Conservation (phyloP, 306 rosid species). For the Citrullus colocynthis region DNA sequence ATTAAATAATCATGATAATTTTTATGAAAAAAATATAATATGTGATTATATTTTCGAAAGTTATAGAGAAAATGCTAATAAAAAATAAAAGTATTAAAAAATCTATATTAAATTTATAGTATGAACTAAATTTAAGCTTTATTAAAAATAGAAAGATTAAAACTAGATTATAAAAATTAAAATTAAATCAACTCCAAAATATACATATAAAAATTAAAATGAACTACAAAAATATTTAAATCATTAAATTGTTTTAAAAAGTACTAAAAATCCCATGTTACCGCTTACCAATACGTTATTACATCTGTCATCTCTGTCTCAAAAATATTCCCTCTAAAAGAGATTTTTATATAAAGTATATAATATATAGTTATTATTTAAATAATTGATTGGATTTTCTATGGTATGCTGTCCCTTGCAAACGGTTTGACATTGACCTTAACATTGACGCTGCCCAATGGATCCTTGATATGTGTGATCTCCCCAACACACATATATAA, state of each 20-base stretch:
- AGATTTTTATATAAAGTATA: not conserved
- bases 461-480: not conserved
- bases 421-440: slow-evolving; percentile 3
- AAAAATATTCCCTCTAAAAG: not conserved
- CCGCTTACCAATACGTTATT: not conserved
- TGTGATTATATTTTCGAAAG: too few relatives aligned
- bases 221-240: not conserved
- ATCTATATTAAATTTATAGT: too few relatives aligned
- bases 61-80: too few relatives aligned
- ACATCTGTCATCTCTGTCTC: not conserved
- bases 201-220: too few relatives aligned
- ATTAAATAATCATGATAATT: too few relatives aligned
- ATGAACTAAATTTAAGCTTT: too few relatives aligned
- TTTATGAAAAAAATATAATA: too few relatives aligned
- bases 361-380: not conserved
- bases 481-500: not conserved
- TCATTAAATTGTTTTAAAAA: not conserved
- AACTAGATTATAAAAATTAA: too few relatives aligned
- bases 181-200: too few relatives aligned
- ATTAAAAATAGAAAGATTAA: too few relatives aligned
- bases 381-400: not conserved
- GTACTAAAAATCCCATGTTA: not conserved
- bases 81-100: too few relatives aligned
- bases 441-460: not conserved
- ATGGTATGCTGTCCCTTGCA: not conserved